Evolutionary conservation across 2,329 filamentous ascomycete genomes (phyloP), one percentile per base, ranked within the genome.

Genomic region (Phialophora expanda): DNA sequence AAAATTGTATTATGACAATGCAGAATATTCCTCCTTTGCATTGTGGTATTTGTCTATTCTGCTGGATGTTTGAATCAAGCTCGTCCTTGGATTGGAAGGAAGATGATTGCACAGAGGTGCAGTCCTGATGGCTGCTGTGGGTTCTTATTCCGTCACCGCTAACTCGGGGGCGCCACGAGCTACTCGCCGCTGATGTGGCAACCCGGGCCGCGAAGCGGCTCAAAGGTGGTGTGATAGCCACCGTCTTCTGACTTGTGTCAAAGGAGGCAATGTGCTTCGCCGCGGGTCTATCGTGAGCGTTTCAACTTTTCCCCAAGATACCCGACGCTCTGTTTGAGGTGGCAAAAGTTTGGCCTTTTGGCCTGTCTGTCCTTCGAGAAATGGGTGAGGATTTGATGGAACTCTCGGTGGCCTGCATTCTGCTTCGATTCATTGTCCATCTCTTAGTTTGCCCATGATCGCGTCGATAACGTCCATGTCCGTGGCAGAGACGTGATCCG

Each of bases 391-490:
- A 22, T 3, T 17, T 51, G 48, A 12, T 26, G 24, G 20, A 5
- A 9, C 48, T 17, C 48, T n/a, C 8, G 14, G 3, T 14, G 53
- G 6, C n/a, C 24, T 32, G 30, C 17, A 6, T 50, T 20, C 24
- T 5, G 12, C 53, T 26, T 3, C 58, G 30, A 34, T 59, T 65
- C 59, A 64, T 48, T 59, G 53, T 26, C 59, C 59, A 9, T 73
- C 70, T 56, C 71, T 67, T 26, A 97, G 79, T 38, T 82, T 85
- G 59, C 86, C 82, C 76, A 96, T 92, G 56, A 96, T 80, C 32
- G 78, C 81, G 77, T 97, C 92, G 48, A 97, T 88, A 7, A 87
- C 88, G 61, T 93, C 90, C 95, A 98, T 98, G 77, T 97, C 88
- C 22, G 80, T 82, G 0, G 94, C 92, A 75, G 97, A 90, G n/a